Conservation (phyloP, 2,329 filamentous ascomycete genomes). For the Ophiostoma montium region DNA sequence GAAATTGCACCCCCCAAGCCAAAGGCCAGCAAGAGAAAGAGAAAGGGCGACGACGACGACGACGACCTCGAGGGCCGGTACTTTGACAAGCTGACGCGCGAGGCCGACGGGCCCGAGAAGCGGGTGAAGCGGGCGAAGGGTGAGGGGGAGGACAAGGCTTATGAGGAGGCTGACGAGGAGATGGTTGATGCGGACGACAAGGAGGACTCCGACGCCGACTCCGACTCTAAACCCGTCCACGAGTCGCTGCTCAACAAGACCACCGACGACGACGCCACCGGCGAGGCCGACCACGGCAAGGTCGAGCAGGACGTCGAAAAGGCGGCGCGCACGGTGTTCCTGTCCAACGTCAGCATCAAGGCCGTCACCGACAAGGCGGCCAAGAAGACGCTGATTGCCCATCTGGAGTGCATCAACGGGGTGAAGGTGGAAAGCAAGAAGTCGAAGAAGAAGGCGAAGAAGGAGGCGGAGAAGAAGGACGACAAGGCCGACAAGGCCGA, state of each 20-base stretch:
- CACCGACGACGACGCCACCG: constrained; percentile 18
- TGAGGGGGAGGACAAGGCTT: constrained; percentile 21
- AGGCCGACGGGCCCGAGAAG: constrained; percentile 29
- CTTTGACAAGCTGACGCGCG: constrained; percentile 48
- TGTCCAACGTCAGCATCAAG: constrained; percentile 75
- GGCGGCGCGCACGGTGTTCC: constrained; percentile 77
- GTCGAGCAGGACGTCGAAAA: constrained; percentile 54
- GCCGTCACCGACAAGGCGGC: constrained; percentile 72
- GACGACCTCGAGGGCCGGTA: constrained; percentile 60
- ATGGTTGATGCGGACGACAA: constrained; percentile 30
- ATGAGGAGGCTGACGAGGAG: constrained; percentile 17
- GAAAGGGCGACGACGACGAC: constrained; percentile 43
- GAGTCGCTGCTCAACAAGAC: constrained; percentile 5
- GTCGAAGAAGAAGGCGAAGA: background rate
- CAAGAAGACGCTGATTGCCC: constrained; percentile 61
- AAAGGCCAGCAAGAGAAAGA: constrained; percentile 47
- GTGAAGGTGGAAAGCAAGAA: background rate
- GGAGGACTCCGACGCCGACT: constrained; percentile 14
- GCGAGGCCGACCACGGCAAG: constrained; percentile 32
- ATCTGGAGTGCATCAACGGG: constrained; percentile 63
- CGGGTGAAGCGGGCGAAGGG: constrained; percentile 31
- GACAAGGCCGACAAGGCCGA: constrained; percentile 55
- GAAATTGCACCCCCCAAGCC: constrained; percentile 25
- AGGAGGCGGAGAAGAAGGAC: constrained; percentile 60
- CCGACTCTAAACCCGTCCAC: constrained; percentile 8